A percentile compares a stretch with the other conserved stretches of the same genome.
Evolutionary conservation across 2,329 filamentous ascomycete species (phyloP).

Genomic region (Lecanicillium sp.): DNA sequence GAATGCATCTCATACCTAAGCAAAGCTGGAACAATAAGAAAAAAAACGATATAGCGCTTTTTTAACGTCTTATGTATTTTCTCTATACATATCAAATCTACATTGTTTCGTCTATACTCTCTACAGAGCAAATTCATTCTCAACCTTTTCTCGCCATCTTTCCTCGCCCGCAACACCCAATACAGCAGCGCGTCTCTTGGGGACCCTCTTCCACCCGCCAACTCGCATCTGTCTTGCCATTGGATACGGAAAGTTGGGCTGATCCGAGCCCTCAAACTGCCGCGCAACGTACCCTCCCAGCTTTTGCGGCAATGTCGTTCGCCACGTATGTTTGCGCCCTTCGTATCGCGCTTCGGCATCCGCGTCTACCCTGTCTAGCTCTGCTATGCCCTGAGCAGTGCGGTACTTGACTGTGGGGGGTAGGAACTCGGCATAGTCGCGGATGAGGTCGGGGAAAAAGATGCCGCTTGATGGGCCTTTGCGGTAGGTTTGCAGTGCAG

Average conservation of each 20-base stretch:
- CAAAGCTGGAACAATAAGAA: too few relatives aligned
- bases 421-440: slow-evolving; percentile 26
- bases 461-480: slow-evolving; percentile 12
- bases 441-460: slow-evolving; percentile 22
- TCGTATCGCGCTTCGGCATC: slow-evolving; percentile 12
- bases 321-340: slow-evolving; percentile 12
- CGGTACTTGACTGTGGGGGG: slow-evolving; percentile 21
- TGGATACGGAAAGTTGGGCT: slow-evolving; percentile 18
- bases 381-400: slow-evolving; percentile 21
- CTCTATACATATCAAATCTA: not conserved
- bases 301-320: slow-evolving; percentile 20
- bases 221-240: slow-evolving; percentile 13
- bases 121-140: slow-evolving; percentile 21
- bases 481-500: slow-evolving; percentile 14
- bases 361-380: slow-evolving; percentile 16
- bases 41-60: not conserved
- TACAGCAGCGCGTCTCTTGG: slow-evolving; percentile 6
- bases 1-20: too few relatives aligned
- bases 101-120: not conserved
- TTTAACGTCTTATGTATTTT: not conserved
- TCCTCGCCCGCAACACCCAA: slow-evolving; percentile 4
- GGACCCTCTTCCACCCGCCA: slow-evolving; percentile 16
- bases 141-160: slow-evolving; percentile 21
- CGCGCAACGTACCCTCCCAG: slow-evolving; percentile 10
- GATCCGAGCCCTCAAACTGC: slow-evolving; percentile 8